Evolutionary conservation across 192 early-diverging fungal species (phyloP), one percentile per base, ranked within the genome.

Genomic region (Gryganskiella cystojenkinii): DNA sequence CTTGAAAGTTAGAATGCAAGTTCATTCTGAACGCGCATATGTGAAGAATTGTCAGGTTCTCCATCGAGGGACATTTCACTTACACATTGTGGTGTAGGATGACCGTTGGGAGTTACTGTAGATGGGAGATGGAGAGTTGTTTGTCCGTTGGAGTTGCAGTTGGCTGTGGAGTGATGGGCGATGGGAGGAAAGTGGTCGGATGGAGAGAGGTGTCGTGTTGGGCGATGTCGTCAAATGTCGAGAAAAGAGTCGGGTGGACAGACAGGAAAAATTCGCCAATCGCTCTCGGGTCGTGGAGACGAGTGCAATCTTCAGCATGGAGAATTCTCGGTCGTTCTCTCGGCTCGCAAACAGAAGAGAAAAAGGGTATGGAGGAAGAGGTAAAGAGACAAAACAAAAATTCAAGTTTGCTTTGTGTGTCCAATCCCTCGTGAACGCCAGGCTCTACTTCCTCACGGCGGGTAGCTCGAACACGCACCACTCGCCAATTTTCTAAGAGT

Each of bases 401-500:
- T 14, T 24, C 50, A n/a, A 17, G 43, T 22, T 27, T 3, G 7
- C 24, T 60, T 45, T 44, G 40, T 45, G 37, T 61, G n/a, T 9
- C 17, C 58, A 34, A 30, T 61, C 13, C 20, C 28, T 28, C 27
- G 28, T 53, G 24, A 28, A 6, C 15, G 33, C 14, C 20, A 13
- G 27, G 0, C 28, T 61, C 47, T 27, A 40, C 49, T 14, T 42
- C 44, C 9, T n/a, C 13, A 7, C 28, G 49, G 58, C 62, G 53
- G 28, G 37, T 5, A 40, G 7, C 13, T 68, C 35, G 45, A 76
- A 76, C 2, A 76, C 3, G 13, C 58, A 56, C 73, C 73, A 76
- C 10, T 67, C 73, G 1, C 73, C 73, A 6, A 63, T 68, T 68
- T 57, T 68, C 73, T 76, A 53, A 19, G 8, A 33, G 45, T 44